Evolutionary conservation across 1,284 basidiomycete species (phyloP), one percentile per base, ranked within the genome.

Genomic region (Cryptococcus neoformans): DNA sequence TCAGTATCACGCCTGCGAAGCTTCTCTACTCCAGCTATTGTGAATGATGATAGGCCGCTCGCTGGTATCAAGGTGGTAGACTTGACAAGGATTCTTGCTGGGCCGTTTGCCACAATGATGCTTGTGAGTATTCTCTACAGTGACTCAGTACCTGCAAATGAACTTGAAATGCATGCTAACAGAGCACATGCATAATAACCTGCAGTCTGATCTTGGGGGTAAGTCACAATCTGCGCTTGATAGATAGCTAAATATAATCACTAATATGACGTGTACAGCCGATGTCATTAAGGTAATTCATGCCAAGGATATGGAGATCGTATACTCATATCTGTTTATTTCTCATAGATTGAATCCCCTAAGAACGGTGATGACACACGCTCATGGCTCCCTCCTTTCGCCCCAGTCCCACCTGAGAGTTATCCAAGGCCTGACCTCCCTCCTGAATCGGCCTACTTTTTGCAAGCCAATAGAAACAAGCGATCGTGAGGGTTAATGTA

Each of bases 371-470:
- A 98, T 70, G 94, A 97, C 77, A 97, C 94, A 21, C 84, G 93
- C 64, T 83, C 86, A 47, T 94, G 88, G 91, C 78, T 80, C 49
- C 90, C 91, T 2, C 90, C 91, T 3, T 83, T 84, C 6, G 89
- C 90, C 2, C 85, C 88, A 21, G 67, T 84, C 16, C 68, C 67
- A 7, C 28, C 49, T 54, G 49, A 40, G 21, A 28, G 21, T 10
- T 81, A 82, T 39, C 84, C 84, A 1, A 61, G 73, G 36, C 62
- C 73, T 28, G 83, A 92, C 68, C 81, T 92, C 0, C 92, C 92
- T 4, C 84, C 91, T 8, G 93, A 97, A 74, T 90, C 90, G 3
- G 91, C 94, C 0, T 98, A 98, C 76, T 98, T 96, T 71, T 83
- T 98, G 12, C 83, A 87, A 2, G 86, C 85, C 1, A 98, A 98